Evolutionary conservation across 176 grass and related monocot genomes (phyloP), one percentile per base, ranked within the genome.

Genomic region (Microstegium vimineum): DNA sequence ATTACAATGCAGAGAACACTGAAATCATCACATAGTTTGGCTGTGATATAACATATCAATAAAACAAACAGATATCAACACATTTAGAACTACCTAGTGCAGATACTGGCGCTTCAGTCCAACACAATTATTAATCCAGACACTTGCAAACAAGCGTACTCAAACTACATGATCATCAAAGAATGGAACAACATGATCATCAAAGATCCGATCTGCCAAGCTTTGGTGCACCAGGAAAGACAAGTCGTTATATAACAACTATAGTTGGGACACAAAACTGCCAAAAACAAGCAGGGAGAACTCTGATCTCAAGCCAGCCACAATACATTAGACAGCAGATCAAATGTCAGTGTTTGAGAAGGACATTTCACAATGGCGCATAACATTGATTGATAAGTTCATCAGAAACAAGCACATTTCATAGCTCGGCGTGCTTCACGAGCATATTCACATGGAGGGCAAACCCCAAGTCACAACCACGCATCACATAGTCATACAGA

Each of bases 391-490:
- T 9, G 3, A 45, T 66, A 59, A 78, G 78, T 83, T 83, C 37
- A 74, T 74, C 59, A 74, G 18, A 86, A 68, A 68, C 17, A 10
- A 28, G 65, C 66, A 90, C 78, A 77, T 26, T 73, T 60, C 42
- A 75, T 37, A 57, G 65, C 17, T 49, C 66, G 47, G 22, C 2
- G 7, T 43, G 70, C 72, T 82, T 66, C 83, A 47, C 65, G 46
- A 73, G 35, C 43, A 30, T 86, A 78, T 78, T 74, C 73, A 78
- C 73, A 83, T 40, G 73, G 73, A 82, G 66, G 13, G 52, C 56
- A 82, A 43, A 82, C 37, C 16, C 59, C 45, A 54, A 22, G 49
- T 54, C 49, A 1, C 88, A 56, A 36, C 27, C 10, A 73, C 73
- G 47, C 12, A 90, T 28, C 27, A 73, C 56, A 59, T 59, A 27